These are phyloP conservation scores for Tremella fuciformis DNA, from an alignment of 768 basidiomycete species.

Conservation along the genomic window DNA sequence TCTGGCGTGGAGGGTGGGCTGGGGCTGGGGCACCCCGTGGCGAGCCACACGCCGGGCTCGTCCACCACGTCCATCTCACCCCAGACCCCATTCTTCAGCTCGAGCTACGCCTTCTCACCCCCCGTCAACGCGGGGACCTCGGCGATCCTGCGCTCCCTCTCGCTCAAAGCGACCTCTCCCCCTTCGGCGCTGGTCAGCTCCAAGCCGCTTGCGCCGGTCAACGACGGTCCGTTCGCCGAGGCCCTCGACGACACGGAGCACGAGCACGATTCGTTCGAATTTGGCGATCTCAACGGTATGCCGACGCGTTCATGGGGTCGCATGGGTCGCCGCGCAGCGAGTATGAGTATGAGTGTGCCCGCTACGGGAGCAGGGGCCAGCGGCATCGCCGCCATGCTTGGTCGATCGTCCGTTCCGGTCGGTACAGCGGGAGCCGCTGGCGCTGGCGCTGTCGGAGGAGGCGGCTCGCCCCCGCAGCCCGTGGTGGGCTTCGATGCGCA, in stretches of 20 bases:
- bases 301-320: conserved; percentile 25
- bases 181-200: conserved; percentile 25
- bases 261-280: conserved; percentile 43
- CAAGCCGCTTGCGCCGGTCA: neutral
- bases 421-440: no score
- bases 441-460: neutral
- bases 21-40: neutral
- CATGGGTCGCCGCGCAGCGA: conserved; percentile 25
- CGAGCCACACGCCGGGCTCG: conserved; percentile 14
- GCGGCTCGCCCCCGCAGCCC: neutral
- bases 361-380: neutral
- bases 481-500: neutral
- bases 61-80: conserved; percentile 34
- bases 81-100: conserved; percentile 32
- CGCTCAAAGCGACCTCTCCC: conserved; percentile 21
- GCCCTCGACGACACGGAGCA: conserved; percentile 19
- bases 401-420: no score
- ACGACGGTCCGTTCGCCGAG: neutral
- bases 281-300: conserved; percentile 39
- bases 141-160: conserved; percentile 15
- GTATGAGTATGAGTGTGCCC: conserved; percentile 20
- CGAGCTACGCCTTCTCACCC: conserved; percentile 10
- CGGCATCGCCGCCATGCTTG: neutral
- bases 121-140: conserved; percentile 2
- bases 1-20: no score